Evolutionary conservation across 106 monocot species (phyloP), one percentile per base, ranked within the genome.

Genomic region (Vanilla planifolia): DNA sequence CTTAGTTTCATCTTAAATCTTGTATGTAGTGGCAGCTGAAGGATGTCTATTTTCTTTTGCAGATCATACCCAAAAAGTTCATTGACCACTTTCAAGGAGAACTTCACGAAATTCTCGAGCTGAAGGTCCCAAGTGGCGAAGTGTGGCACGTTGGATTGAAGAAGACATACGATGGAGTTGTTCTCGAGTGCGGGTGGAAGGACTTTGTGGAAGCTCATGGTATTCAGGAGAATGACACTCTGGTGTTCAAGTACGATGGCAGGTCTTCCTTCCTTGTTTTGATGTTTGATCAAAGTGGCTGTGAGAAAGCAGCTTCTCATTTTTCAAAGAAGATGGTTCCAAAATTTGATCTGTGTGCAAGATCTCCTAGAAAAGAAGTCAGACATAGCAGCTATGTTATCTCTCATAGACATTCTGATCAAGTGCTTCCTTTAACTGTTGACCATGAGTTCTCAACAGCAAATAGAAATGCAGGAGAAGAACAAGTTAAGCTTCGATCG

Each of bases 161-260:
- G 55, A 20, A 70, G 41, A 63, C 41, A n/a, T 33, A 33, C 9
- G 65, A 45, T 22, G 64, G 57, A 28, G 48, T 63, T 4, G 47
- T 48, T 26, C 40, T 76, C 24, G 40, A 70, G 39, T 32, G 37
- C 34, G 76, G 76, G 0, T 76, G 76, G 69, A 65, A 58, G 34
- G 48, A 64, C 9, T 76, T 76, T 65, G 58, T 51, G 2, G 64
- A 59, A 43, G 76, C 57, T 70, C 70, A 70, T 17, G 15, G 22
- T 20, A 24, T 76, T 25, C 19, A 59, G 10, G 50, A 64, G 8
- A 33, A 48, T 8, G 63, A 76, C 55, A 20, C 70, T 15, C 44
- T 76, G 40, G 7, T 76, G 21, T 76, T 76, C 51, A 64, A 70
- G 33, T 76, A 65, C 36, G 33, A 70, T 52, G 69, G 64, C 26